These are phyloP conservation scores for Parathielavia appendiculata DNA, from an alignment of 495 filamentous ascomycete species.

Conservation along the genomic window DNA sequence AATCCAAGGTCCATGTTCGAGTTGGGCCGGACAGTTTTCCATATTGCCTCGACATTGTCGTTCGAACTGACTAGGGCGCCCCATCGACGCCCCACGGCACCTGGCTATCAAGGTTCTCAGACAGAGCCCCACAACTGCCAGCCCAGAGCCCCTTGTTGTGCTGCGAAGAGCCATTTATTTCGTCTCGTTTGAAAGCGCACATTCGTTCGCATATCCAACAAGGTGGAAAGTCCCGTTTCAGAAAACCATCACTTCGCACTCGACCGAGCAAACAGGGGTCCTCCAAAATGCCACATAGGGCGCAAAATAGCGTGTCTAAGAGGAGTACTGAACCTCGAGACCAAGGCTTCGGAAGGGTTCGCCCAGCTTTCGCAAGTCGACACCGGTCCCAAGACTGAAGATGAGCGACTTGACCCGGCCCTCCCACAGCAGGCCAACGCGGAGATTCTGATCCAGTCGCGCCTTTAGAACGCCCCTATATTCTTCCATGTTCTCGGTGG, in stretches of 20 bases:
- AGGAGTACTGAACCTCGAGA: conserved; percentile 86
- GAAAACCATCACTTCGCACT: not conserved
- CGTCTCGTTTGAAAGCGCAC: not conserved
- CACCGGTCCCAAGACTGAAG: conserved; percentile 77
- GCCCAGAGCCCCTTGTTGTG: not conserved
- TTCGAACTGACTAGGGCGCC: not conserved
- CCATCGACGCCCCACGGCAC: not conserved
- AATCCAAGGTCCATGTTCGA: not conserved
- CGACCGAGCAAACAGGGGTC: not conserved
- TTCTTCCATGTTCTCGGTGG: conserved; percentile 46
- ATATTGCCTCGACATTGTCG: not conserved
- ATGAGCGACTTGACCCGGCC: conserved; percentile 87
- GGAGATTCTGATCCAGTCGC: conserved; percentile 76
- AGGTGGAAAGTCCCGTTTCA: not conserved
- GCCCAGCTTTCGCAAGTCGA: conserved; percentile 67
- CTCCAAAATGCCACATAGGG: not conserved
- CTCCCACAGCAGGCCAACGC: conserved; percentile 86
- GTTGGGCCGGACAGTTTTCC: not conserved
- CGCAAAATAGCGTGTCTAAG: conserved; percentile 47
- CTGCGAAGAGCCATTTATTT: not conserved
- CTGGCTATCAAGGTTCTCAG: conserved; percentile 12
- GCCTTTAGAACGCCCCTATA: conserved; percentile 87
- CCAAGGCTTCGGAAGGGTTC: conserved; percentile 71
- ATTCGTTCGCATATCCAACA: not conserved
- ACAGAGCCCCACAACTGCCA: not conserved